These are phyloP conservation scores for Chalaropsis ovoidea DNA, from an alignment of 2,329 filamentous ascomycete species.

Conservation along the genomic window DNA sequence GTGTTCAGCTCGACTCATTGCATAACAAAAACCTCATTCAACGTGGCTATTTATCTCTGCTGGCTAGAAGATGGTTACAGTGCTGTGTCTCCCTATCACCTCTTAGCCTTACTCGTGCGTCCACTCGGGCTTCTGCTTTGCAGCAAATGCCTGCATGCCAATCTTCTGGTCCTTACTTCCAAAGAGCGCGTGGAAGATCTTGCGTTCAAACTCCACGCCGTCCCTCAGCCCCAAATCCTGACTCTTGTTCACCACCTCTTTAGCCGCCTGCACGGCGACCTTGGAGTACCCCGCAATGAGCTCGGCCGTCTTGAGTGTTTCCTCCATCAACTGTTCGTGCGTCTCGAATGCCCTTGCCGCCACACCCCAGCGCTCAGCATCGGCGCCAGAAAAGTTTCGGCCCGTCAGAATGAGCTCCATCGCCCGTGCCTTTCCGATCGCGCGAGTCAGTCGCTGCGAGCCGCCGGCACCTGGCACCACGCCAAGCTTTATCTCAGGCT, in stretches of 20 bases:
- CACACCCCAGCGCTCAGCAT: slow-evolving; percentile 84
- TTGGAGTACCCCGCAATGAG: slow-evolving; percentile 78
- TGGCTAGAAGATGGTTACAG: background rate
- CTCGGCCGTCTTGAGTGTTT: slow-evolving; percentile 71
- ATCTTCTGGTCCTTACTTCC: slow-evolving; percentile 96
- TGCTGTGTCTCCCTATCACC: background rate
- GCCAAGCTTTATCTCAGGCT: slow-evolving; percentile 93
- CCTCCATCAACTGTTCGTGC: slow-evolving; percentile 72
- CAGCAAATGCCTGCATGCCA: slow-evolving; percentile 88
- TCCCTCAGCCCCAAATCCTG: slow-evolving; percentile 81
- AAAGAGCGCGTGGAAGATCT: slow-evolving; percentile 87
- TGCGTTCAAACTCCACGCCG: slow-evolving; percentile 87
- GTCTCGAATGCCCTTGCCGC: slow-evolving; percentile 72
- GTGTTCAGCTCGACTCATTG: too few relatives aligned
- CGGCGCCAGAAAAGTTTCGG: slow-evolving; percentile 67
- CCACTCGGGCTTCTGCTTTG: slow-evolving; percentile 92
- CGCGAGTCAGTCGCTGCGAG: slow-evolving; percentile 74
- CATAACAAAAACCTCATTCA: background rate
- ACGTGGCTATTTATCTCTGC: background rate
- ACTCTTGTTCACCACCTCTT: slow-evolving; percentile 99
- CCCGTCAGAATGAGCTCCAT: slow-evolving; percentile 91
- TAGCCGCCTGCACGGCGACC: slow-evolving; percentile 79
- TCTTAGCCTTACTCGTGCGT: slow-evolving; percentile 39
- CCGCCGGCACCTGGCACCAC: slow-evolving; percentile 87
- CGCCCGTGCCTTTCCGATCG: slow-evolving; percentile 71